These are phyloP conservation scores for Oleoguttula mirabilis DNA, from an alignment of 495 filamentous ascomycete genomes.

Conservation along the genomic window DNA sequence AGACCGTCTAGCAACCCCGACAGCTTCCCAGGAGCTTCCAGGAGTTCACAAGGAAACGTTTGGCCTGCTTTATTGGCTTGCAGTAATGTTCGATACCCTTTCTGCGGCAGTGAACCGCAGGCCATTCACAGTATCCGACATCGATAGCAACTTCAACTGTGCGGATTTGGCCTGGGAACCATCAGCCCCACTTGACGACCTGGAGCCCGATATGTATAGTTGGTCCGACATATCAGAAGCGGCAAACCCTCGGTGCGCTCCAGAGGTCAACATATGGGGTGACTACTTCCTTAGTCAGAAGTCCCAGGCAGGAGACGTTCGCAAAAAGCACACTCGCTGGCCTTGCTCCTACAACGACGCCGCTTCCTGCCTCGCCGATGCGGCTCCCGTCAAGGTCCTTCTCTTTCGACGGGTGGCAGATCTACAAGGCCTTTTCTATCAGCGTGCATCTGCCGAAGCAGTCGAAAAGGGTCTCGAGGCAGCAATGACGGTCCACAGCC, in stretches of 20 bases:
- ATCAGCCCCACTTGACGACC: constrained; percentile 3
- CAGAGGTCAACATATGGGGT: constrained; percentile 30
- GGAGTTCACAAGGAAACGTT: constrained; percentile 29
- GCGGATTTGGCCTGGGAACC: background rate
- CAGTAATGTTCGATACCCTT: constrained; percentile 41
- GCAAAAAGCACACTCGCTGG: constrained; percentile 25
- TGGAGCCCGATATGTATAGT: background rate
- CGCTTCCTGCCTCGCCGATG: constrained; percentile 31
- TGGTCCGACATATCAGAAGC: background rate
- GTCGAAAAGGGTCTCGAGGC: constrained; percentile 32
- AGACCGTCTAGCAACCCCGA: constrained; percentile 6
- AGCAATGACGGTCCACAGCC: constrained; percentile 31
- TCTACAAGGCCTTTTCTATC: constrained; percentile 33
- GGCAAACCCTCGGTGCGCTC: no score
- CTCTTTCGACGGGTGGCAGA: constrained; percentile 37
- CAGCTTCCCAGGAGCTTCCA: background rate
- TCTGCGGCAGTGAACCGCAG: constrained; percentile 37
- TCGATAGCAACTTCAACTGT: constrained; percentile 33
- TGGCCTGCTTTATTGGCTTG: constrained; percentile 38
- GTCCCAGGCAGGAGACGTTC: constrained; percentile 18
- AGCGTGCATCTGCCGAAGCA: constrained; percentile 1
- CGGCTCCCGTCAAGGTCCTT: constrained; percentile 38
- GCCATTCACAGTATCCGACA: constrained; percentile 36
- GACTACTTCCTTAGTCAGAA: constrained; percentile 31
- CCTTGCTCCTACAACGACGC: constrained; percentile 36